Percentiles rank a stretch among this genome's conserved stretches.
These are phyloP conservation scores for Bretziella fagacearum DNA, from an alignment of 2,329 filamentous ascomycete species.

Conservation along the genomic window DNA sequence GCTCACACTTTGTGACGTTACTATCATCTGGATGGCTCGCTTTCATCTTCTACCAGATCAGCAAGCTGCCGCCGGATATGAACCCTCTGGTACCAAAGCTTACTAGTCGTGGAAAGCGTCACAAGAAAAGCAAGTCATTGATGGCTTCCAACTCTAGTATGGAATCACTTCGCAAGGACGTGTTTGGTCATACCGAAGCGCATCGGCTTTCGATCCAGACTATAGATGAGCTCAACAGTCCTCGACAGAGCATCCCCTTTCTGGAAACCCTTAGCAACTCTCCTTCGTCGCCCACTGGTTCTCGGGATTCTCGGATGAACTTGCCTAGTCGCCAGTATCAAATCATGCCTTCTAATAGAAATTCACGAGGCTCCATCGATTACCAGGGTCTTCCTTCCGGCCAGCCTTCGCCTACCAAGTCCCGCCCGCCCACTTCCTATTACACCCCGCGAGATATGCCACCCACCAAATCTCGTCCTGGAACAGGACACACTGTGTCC, in stretches of 20 bases:
- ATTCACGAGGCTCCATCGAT: conserved; percentile 2
- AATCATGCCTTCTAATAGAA: conserved; percentile 24
- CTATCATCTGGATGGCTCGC: conserved; percentile 58
- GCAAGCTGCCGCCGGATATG: conserved; percentile 75
- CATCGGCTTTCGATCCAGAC: conserved; percentile 7
- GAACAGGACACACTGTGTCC: conserved; percentile 15
- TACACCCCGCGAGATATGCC: conserved; percentile 7
- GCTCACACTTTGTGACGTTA: conserved; percentile 54
- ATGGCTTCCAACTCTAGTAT: conserved; percentile 26
- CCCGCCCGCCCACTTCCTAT: conserved; percentile 4
- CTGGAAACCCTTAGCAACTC: conserved; percentile 57
- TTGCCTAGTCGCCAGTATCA: conserved; percentile 41
- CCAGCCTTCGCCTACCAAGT: conserved; percentile 20
- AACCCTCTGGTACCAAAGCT: conserved; percentile 80
- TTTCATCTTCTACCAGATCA: conserved; percentile 66
- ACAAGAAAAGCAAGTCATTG: conserved; percentile 58
- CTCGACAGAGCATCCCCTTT: conserved; percentile 50
- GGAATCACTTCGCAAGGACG: conserved; percentile 7
- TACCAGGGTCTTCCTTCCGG: conserved; percentile 29
- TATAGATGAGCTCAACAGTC: conserved; percentile 16
- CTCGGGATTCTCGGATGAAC: conserved; percentile 36
- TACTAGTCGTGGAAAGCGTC: conserved; percentile 47
- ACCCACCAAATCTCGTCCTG: conserved; percentile 17
- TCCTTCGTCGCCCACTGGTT: conserved; percentile 33
- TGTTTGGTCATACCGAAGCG: conserved; percentile 8